Evolutionary conservation across 2,329 filamentous ascomycete species (phyloP).

Genomic region (Spiromastix sp.): DNA sequence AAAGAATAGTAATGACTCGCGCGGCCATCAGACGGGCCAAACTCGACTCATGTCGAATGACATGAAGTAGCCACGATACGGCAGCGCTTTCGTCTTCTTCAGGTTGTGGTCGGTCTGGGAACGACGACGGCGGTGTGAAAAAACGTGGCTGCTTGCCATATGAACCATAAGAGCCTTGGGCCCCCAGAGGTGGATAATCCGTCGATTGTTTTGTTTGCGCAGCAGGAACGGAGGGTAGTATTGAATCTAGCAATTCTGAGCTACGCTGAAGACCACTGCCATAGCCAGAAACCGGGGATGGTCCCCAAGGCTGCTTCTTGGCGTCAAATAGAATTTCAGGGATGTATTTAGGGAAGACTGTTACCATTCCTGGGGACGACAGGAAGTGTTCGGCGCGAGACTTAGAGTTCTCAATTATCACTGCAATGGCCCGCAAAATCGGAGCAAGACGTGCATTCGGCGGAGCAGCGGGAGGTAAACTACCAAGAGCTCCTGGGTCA

Average conservation of each 20-base stretch:
- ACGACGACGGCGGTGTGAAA: conserved; percentile 24
- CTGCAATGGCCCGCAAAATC: conserved; percentile 65
- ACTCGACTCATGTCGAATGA: conserved; percentile 34
- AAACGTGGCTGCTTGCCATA: conserved; percentile 27
- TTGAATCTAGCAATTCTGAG: conserved; percentile 52
- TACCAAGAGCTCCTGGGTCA: conserved; percentile 45
- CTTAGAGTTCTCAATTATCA: conserved; percentile 68
- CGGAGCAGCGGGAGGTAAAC: conserved; percentile 53
- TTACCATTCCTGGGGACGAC: conserved; percentile 57
- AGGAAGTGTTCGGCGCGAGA: conserved; percentile 64
- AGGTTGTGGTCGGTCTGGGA: conserved; percentile 28
- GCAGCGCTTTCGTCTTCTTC: conserved; percentile 61
- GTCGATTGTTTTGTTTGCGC: conserved; percentile 24
- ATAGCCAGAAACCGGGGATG: conserved; percentile 44
- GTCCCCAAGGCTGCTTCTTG: conserved; percentile 40
- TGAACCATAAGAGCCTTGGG: conserved; percentile 19
- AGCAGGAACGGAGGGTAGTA: conserved; percentile 45
- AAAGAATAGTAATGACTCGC: conserved; percentile 58
- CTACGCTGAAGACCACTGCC: conserved; percentile 36
- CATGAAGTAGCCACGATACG: conserved; percentile 58
- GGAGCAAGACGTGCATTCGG: conserved; percentile 51
- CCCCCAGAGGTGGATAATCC: conserved; percentile 47
- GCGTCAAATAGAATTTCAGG: conserved; percentile 42
- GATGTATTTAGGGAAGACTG: conserved; percentile 51
- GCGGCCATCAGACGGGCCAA: conserved; percentile 58